A percentile compares a stretch with the other conserved stretches of the same genome.
Conservation (phyloP, 1,284 basidiomycete genomes). For the Cystobasidium sp. region DNA sequence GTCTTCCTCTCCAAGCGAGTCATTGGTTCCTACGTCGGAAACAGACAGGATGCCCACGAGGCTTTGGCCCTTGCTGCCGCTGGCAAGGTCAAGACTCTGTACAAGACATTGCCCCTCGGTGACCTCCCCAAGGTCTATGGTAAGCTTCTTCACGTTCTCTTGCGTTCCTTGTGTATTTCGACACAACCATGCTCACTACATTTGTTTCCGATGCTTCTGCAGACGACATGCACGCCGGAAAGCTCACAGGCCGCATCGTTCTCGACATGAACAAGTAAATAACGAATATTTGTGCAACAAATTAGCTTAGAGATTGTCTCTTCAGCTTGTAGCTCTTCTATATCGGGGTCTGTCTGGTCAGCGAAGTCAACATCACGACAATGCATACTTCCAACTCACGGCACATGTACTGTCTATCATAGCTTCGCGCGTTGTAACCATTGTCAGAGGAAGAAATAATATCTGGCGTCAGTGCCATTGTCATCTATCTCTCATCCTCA, state of each 20-base stretch:
- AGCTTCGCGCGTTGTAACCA: no score
- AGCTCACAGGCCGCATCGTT: slow-evolving; percentile 54
- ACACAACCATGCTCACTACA: background rate
- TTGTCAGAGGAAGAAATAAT: no score
- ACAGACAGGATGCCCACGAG: slow-evolving; percentile 72
- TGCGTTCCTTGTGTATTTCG: background rate
- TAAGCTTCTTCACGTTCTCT: slow-evolving; percentile 47
- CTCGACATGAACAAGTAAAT: slow-evolving; percentile 51
- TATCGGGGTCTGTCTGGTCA: background rate
- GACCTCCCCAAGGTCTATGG: slow-evolving; percentile 45
- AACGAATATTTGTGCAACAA: background rate
- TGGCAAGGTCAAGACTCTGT: slow-evolving; percentile 65
- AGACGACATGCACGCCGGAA: slow-evolving; percentile 53
- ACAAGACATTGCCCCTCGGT: slow-evolving; percentile 43
- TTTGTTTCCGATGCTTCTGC: background rate
- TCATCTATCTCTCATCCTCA: no score
- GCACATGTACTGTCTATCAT: no score
- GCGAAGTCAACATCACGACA: no score
- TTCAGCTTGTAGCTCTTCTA: background rate
- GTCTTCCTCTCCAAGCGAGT: slow-evolving; percentile 66
- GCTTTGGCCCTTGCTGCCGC: slow-evolving; percentile 71
- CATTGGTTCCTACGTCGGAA: slow-evolving; percentile 76
- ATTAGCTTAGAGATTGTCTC: background rate
- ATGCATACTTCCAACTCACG: no score
- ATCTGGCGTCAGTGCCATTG: no score